Evolutionary conservation across 495 filamentous ascomycete species (phyloP), one percentile per base, ranked within the genome.

Genomic region (Penicillium flavigenum): DNA sequence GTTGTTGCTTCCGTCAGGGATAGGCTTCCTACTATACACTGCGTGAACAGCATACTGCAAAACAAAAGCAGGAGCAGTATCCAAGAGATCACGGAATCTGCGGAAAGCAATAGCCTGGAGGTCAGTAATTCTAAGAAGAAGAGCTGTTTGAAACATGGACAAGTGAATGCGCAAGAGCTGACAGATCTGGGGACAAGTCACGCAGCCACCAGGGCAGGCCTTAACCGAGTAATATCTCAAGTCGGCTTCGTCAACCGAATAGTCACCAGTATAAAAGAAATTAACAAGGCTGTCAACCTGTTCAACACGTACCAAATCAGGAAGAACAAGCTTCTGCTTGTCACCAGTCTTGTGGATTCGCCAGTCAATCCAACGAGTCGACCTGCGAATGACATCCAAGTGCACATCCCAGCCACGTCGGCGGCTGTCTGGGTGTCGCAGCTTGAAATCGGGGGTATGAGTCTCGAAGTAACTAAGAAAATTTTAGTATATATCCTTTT

Each of bases 191-290:
- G 31, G 9, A 19, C 53, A 55, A 27, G 43, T 55, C 19, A 38
- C 6, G 34, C 53, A 55, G 9, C 22, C 53, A 36, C 26, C 5
- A 14, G 43, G 32, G 32, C n/a, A 27, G 3, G 32, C 4, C 8
- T 11, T 9, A 9, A 39, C 2, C 1, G 20, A 9, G 17, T 39
- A 55, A 26, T 10, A 1, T 6, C 1, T 1, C 32, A 55, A 19
- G 10, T 55, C 53, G 1, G 4, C 20, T 46, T 14, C 7, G 2
- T 47, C 20, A 19, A 55, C 32, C 0, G 53, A 55, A 27, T 55
- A 55, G 24, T 55, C 53, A 8, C 53, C 53, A 19, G 53, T 55
- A 17, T 55, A 55, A 14, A 55, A 36, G 53, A 55, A 55, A n/a
- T 55, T 32, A 17, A 47, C 16, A 8, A 55, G 31, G 6, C 44